phyloP scores from a whole-genome alignment of 371 early-diverging fungal genomes.

The Coemansia sp. region DNA sequence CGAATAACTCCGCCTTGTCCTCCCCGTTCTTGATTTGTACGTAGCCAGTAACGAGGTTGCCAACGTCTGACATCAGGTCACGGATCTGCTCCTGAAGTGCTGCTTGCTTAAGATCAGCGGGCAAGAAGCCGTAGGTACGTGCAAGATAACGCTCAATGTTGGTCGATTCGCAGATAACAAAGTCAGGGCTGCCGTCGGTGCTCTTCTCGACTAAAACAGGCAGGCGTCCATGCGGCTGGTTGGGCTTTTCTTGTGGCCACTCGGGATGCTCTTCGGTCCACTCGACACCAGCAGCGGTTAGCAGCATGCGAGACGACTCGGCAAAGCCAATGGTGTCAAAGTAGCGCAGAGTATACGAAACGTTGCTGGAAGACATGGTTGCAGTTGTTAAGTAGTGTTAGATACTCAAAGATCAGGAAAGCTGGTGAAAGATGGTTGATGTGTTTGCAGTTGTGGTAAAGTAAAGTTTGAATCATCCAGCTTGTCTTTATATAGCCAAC shows the following conservation, averaged over 20 bases:
- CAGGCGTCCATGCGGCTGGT: constrained; percentile 55
- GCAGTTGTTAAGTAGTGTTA: background rate
- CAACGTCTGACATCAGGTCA: constrained; percentile 12
- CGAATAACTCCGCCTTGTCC: constrained; percentile 2
- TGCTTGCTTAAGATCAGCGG: constrained; percentile 30
- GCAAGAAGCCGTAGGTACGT: constrained; percentile 48
- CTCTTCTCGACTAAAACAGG: constrained; percentile 54
- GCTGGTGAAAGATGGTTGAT: background rate
- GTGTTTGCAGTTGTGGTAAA: background rate
- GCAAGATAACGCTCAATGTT: constrained; percentile 60
- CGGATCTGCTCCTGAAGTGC: constrained; percentile 43
- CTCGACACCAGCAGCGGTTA: constrained; percentile 25
- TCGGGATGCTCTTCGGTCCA: constrained; percentile 42
- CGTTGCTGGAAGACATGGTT: background rate
- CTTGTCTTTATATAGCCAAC: background rate
- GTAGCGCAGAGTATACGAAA: constrained; percentile 36
- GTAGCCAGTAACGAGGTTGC: background rate
- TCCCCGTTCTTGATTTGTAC: constrained; percentile 5
- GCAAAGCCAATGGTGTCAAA: constrained; percentile 28
- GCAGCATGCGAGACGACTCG: constrained; percentile 30
- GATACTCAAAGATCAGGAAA: background rate
- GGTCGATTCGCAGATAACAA: constrained; percentile 50
- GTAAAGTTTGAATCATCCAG: background rate
- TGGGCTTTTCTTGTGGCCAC: constrained; percentile 53
- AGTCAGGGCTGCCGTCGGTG: constrained; percentile 38